Base-by-base conservation (phyloP, 2,329 filamentous ascomycete genomes). In the Grosmannia clavigera region DNA sequence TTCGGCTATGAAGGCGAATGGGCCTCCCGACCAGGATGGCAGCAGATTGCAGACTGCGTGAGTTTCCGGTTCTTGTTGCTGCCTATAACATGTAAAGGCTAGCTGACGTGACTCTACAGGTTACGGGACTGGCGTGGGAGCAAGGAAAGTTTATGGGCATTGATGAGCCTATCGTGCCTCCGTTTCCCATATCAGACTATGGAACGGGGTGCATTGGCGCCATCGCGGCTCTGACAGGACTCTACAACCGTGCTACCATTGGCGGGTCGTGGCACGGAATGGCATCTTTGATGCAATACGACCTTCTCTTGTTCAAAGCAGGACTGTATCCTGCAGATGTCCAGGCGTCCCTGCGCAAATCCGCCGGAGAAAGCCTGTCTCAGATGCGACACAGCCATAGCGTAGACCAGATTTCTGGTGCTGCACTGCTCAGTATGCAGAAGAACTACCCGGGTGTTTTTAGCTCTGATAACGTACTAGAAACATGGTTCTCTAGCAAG, bases 141-240 rank as follows among this genome's bases (percentile, higher is more conserved):
- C 83, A 85, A 65, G 82, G 82, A n/a, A 68, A 71, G 9, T 81
- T 81, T 64, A 84, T 85, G 81, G 80, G 79, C 1, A 67, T 83
- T 14, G 67, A 79, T 38, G 84, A 86, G 66, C 84, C 84, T 19
- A 78, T 87, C 1, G 81, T 87, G 0, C 85, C 85, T 54, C 83
- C 84, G 0, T 83, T 84, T 61, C 81, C 81, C 35, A 83, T 83
- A 64, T 82, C 78, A 27, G 81, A 82, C 71, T 89, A 89, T 66
- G 85, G 85, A 48, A 88, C 86, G 0, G 86, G 86, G 35, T 87
- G 84, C 67, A 84, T 88, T 73, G 86, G 85, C 3, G 83, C 84
- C 53, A 83, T 87, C 64, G 82, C 85, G 3, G 85, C 85, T 0
- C 69, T 90, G 43, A 77, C 78, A 0, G 86, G 84, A 0, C 75